Base-by-base conservation (phyloP, 176 grass and related monocot species). In the Chrysopogon serrulatus region DNA sequence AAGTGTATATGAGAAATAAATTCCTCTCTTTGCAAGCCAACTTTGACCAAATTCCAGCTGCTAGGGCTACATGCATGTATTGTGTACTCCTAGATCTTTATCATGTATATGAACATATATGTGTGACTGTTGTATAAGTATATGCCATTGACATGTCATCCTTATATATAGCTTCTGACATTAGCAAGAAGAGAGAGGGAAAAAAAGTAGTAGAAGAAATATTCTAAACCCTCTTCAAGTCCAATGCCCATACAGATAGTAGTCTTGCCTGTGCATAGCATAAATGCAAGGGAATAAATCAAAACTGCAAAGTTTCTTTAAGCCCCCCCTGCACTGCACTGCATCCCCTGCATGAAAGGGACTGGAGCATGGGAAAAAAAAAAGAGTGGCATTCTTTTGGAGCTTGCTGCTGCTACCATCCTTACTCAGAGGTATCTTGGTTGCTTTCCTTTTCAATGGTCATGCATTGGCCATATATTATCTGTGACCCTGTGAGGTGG, bases 331-430 rank as follows among this genome's bases (percentile, higher is more conserved):
- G 34, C 34, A 5, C 34, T 35, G 34, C 34, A 5, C 5, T 35
- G 34, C 34, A 35, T 5, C 34, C 34, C 34, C 5, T 35, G 2
- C 34, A 35, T 35, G 34, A 35, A 35, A 35, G 34, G 34, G 34
- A 35, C 34, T 28, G 23, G 74, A 90, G 88, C 84, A 86, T 90
- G 84, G 53, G 27, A 33, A 1, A 33, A n/a, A n/a, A n/a, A n/a
- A 82, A 85, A 90, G 56, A 78, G 30, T 51, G 78, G 78, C 78
- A 66, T 33, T 80, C 62, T 80, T 80, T 80, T 80, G 78, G 64
- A 80, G 64, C 32, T 33, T 80, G 78, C 78, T 49, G 40, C 39
- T 79, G 61, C 60, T 64, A 51, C 71, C 40, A 67, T 31, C 43
- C 43, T 63, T 53, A 37, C 34, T 68, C 78, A 68, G 44, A 53